Evolutionary conservation across 2,329 filamentous ascomycete species (phyloP).

Genomic region (Venturia nashicola): DNA sequence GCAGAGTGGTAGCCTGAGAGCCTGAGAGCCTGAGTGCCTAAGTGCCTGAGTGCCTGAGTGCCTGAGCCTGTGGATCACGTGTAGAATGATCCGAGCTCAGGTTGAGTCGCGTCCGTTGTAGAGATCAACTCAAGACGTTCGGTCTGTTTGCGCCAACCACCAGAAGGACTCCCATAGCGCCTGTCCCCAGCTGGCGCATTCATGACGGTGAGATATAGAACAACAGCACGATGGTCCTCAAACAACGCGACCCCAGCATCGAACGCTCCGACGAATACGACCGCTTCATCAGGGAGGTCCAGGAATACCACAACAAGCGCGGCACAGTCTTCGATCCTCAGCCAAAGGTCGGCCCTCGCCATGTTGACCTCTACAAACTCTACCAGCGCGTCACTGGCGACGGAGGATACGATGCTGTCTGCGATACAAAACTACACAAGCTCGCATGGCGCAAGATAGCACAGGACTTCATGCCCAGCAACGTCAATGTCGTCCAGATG

Average conservation of each 20-base stretch:
- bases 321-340: constrained; percentile 65
- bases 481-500: constrained; percentile 65
- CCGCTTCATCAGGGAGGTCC: constrained; percentile 63
- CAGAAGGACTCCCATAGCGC: background rate
- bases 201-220: background rate
- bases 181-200: background rate
- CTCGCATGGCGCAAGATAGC: constrained; percentile 75
- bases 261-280: constrained; percentile 53
- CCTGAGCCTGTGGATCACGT: no score
- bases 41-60: no score
- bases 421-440: constrained; percentile 57
- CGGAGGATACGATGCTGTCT: constrained; percentile 76
- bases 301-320: constrained; percentile 63
- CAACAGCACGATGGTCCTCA: constrained; percentile 30
- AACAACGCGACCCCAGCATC: constrained; percentile 31
- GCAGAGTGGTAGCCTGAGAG: no score
- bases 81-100: no score
- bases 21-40: no score
- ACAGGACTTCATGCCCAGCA: constrained; percentile 61
- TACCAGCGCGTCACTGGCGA: constrained; percentile 65
- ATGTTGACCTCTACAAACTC: constrained; percentile 65
- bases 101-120: no score
- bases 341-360: constrained; percentile 66
- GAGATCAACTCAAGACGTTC: background rate
- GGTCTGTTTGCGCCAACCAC: background rate